Base-by-base conservation (phyloP, 23 red algal species). In the Gracilaria caudata region DNA sequence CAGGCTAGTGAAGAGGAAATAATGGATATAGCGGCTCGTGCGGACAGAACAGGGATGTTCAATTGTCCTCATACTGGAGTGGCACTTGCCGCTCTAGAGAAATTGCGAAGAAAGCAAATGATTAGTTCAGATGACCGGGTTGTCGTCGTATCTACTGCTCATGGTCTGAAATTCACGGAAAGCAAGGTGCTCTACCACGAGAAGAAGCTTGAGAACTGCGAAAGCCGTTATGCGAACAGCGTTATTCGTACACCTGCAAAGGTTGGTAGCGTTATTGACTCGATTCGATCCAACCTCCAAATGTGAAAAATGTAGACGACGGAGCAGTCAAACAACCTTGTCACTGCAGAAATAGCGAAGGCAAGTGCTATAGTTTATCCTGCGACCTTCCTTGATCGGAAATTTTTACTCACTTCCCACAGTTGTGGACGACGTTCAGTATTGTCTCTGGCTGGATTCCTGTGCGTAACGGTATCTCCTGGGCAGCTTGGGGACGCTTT, bases 51-150 rank as follows among this genome's bases (percentile, higher is more conserved):
- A 41, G 97, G 97, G 12, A 99, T 99, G 97, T 99, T 99, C 65
- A 99, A 99, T 81, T 99, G 97, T 47, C 97, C 97, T 34, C 97
- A 99, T 76, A 99, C 97, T 38, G 97, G 97, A 12, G 97, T 99
- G 10, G 97, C 97, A 63, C 92, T 99, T 51, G 97, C 97, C 26
- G 97, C 89, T 19, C 86, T 99, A n/a, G 93, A 91, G 65, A 99
- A 99, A 74, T 59, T 99, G 51, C 79, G 81, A 43, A 84, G 73
- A 82, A 82, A 92, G 20, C 89, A 90, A 37, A 47, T 86, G 30
- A 99, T 99, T 24, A 34, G 82, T 40, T 61, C 78, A 17, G 86
- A 95, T 55, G 92, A 99, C 35, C 73, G 97, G 33, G 87, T 92
- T 16, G 97, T 99, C 6, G 97, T 99, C 19, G 89, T 99, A 33